phyloP scores from a whole-genome alignment of 78 protist genomes.

The Pigoraptor vietnamica region DNA sequence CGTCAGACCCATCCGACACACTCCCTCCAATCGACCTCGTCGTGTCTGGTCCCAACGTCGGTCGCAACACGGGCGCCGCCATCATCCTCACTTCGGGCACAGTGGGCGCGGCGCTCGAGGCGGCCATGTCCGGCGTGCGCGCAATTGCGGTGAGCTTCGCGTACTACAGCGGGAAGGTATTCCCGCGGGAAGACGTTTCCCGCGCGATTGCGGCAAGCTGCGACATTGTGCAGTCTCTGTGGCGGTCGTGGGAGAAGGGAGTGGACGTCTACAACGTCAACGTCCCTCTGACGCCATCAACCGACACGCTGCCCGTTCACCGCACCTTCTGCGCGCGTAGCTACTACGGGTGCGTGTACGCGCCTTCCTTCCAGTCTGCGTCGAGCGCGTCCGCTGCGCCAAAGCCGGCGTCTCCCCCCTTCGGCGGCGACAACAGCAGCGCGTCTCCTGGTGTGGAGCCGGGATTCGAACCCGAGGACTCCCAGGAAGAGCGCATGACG shows the following conservation, averaged over 20 bases:
- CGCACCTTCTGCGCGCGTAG: not conserved
- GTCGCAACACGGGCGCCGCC: not conserved
- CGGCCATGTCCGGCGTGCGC: not conserved
- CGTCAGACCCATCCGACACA: not conserved
- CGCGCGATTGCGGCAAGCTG: not conserved
- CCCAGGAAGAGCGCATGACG: not conserved
- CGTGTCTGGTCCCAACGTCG: not conserved
- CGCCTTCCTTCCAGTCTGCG: not conserved
- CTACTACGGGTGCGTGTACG: not conserved
- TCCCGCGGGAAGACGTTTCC: not conserved
- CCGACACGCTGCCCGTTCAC: not conserved
- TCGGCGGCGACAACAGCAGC: not conserved
- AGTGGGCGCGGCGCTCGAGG: not conserved
- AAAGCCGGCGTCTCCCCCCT: too few relatives aligned
- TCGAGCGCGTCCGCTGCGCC: too few relatives aligned
- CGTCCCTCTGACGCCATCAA: not conserved
- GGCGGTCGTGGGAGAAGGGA: not conserved
- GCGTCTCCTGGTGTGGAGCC: not conserved
- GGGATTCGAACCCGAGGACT: not conserved
- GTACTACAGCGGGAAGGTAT: not conserved
- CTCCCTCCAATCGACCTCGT: not conserved
- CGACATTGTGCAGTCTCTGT: not conserved
- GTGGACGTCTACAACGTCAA: not conserved
- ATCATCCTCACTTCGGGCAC: not conserved
- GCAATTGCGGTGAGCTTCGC: not conserved